These are phyloP conservation scores for Knufia petricola DNA, from an alignment of 2,329 filamentous ascomycete species.

Conservation along the genomic window DNA sequence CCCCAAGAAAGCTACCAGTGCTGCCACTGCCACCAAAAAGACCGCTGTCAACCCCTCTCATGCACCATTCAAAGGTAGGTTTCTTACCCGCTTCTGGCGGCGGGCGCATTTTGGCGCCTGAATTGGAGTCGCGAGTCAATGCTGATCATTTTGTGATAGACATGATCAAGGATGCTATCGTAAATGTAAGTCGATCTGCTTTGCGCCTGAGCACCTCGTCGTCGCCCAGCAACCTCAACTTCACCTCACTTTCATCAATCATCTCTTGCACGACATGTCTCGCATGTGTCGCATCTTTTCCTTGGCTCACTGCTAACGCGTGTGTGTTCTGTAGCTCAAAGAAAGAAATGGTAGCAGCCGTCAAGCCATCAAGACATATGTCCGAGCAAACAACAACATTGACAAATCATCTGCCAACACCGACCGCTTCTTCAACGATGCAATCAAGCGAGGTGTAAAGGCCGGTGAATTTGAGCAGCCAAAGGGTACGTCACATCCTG, in stretches of 20 bases:
- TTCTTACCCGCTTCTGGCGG: constrained; percentile 29
- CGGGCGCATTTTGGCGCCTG: background rate
- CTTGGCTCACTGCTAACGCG: constrained; percentile 37
- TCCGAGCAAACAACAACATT: constrained; percentile 64
- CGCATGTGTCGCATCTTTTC: background rate
- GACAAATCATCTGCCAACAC: constrained; percentile 48
- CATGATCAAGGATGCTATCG: constrained; percentile 64
- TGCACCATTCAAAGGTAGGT: constrained; percentile 58
- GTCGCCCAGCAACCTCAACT: constrained; percentile 16
- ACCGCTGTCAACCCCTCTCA: constrained; percentile 46
- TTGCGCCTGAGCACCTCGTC: constrained; percentile 37
- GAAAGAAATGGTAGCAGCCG: constrained; percentile 62
- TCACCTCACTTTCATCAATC: background rate
- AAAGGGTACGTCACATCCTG: constrained; percentile 57
- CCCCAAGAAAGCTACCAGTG: constrained; percentile 51
- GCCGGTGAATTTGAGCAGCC: constrained; percentile 80
- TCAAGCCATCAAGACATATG: constrained; percentile 66
- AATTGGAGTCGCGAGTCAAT: constrained; percentile 39
- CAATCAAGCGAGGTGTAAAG: constrained; percentile 70
- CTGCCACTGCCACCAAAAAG: constrained; percentile 41
- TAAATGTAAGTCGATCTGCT: constrained; percentile 54
- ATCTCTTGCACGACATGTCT: background rate
- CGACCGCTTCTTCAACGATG: constrained; percentile 75
- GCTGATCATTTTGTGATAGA: constrained; percentile 47
- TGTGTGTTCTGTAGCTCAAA: constrained; percentile 50